Percentiles rank a stretch among this genome's conserved stretches.
Evolutionary conservation across 345 rosid genomes (phyloP).

Genomic region (Rhizophora apiculata): DNA sequence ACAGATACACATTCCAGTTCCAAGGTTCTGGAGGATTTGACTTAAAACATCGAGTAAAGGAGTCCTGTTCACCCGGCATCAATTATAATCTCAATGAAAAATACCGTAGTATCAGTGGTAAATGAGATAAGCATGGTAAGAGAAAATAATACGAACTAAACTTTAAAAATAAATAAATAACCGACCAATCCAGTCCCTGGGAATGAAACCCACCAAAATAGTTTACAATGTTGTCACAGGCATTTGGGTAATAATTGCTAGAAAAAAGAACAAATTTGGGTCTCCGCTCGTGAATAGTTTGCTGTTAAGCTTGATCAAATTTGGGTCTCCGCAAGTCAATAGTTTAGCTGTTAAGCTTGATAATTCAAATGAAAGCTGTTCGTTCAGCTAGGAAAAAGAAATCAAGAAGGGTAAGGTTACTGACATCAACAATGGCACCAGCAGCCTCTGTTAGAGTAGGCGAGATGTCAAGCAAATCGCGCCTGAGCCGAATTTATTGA

Average conservation of each 20-base stretch:
- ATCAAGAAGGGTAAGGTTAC: conserved; percentile 6
- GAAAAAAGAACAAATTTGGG: too few species aligned
- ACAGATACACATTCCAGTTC: conserved; percentile 93
- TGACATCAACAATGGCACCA: conserved; percentile 95
- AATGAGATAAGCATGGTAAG: neutral
- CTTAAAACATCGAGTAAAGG: conserved; percentile 93
- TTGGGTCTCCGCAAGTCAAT: too few species aligned
- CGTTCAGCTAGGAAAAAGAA: neutral
- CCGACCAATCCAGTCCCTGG: too few species aligned
- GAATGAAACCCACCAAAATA: too few species aligned
- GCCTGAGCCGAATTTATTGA: conserved; percentile 32
- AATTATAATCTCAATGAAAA: too few species aligned
- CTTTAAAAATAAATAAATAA: too few species aligned
- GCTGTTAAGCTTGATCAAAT: too few species aligned
- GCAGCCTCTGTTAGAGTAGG: conserved; percentile 94
- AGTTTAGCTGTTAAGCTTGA: too few species aligned
- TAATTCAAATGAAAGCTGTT: too few species aligned
- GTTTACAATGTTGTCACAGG: too few species aligned
- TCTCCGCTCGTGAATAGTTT: too few species aligned
- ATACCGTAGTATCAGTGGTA: neutral
- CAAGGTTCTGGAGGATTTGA: conserved; percentile 91
- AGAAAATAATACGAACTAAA: neutral
- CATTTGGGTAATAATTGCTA: too few species aligned
- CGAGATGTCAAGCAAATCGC: conserved; percentile 87
- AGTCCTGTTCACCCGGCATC: conserved; percentile 47